phyloP scores from a whole-genome alignment of 2,329 filamentous ascomycete species.

The Xylaria sp. region DNA sequence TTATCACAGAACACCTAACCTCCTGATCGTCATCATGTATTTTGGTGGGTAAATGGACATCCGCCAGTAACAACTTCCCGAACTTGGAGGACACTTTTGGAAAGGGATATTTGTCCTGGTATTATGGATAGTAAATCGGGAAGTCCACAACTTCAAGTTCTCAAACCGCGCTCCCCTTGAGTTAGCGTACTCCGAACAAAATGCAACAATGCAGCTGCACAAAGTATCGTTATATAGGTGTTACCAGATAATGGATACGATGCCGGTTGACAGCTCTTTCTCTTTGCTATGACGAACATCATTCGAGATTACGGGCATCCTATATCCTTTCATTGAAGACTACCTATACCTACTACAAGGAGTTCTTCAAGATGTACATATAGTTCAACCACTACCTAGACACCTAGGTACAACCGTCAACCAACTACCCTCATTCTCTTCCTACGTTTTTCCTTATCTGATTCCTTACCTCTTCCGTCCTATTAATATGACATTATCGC shows the following conservation, averaged over 20 bases:
- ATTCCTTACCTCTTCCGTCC: not conserved
- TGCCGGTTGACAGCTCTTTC: conserved; percentile 10
- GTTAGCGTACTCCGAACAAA: not conserved
- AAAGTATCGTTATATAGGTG: not conserved
- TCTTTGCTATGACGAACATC: not conserved
- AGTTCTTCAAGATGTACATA: not conserved
- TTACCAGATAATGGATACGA: not conserved
- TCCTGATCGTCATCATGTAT: not conserved
- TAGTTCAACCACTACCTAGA: not conserved
- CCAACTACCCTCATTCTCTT: not conserved
- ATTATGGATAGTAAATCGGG: too few species aligned
- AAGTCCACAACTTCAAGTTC: not conserved
- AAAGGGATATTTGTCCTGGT: too few species aligned
- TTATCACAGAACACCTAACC: not conserved
- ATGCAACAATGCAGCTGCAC: not conserved
- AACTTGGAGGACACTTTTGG: too few species aligned
- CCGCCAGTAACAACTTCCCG: too few species aligned
- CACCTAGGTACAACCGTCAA: not conserved
- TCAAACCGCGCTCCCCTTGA: not conserved
- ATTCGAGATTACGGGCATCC: not conserved
- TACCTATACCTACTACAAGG: not conserved
- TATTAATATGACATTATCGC: conserved; percentile 10
- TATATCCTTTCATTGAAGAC: not conserved
- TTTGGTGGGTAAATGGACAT: too few species aligned
- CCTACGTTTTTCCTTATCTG: not conserved